A percentile compares a stretch with the other conserved stretches of the same genome.
These are phyloP conservation scores for Heliamphora exappendiculata DNA, from an alignment of 148 eudicot species.

Conservation along the genomic window DNA sequence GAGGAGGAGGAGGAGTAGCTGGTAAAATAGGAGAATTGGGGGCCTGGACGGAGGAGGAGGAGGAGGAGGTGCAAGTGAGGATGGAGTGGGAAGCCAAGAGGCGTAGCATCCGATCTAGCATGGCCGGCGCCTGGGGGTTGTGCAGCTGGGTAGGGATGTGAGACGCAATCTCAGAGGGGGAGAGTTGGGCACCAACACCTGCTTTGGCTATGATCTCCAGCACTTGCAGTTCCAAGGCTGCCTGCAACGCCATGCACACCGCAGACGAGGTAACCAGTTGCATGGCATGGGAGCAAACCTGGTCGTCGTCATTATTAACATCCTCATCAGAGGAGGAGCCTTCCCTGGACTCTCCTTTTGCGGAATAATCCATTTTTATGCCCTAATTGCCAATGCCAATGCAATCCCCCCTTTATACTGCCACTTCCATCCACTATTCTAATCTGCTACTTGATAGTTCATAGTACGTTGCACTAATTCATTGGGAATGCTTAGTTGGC, in stretches of 20 bases:
- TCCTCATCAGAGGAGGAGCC: too few species aligned
- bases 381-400: too few species aligned
- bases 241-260: constrained; percentile 18
- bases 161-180: constrained; percentile 23
- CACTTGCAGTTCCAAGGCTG: constrained; percentile 20
- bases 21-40: too few species aligned
- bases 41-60: too few species aligned
- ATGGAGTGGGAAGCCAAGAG: constrained; percentile 26
- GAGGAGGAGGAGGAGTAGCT: too few species aligned
- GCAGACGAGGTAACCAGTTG: constrained; percentile 10
- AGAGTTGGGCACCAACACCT: constrained; percentile 15
- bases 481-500: too few species aligned
- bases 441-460: too few species aligned
- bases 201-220: constrained; percentile 28
- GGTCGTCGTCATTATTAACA: constrained; percentile 3
- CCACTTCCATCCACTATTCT: too few species aligned
- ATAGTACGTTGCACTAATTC: too few species aligned
- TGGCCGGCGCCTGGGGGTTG: constrained; percentile 27
- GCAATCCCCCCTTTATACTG: too few species aligned
- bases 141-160: constrained; percentile 11
- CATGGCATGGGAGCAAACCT: constrained; percentile 7
- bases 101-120: constrained; percentile 41
- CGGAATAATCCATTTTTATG: too few species aligned
- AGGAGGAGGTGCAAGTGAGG: constrained; percentile 5
- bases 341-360: too few species aligned